A percentile compares a stretch with the other conserved stretches of the same genome.
These are phyloP conservation scores for Rhodamnia argentea DNA, from an alignment of 345 rosid species.

Conservation along the genomic window DNA sequence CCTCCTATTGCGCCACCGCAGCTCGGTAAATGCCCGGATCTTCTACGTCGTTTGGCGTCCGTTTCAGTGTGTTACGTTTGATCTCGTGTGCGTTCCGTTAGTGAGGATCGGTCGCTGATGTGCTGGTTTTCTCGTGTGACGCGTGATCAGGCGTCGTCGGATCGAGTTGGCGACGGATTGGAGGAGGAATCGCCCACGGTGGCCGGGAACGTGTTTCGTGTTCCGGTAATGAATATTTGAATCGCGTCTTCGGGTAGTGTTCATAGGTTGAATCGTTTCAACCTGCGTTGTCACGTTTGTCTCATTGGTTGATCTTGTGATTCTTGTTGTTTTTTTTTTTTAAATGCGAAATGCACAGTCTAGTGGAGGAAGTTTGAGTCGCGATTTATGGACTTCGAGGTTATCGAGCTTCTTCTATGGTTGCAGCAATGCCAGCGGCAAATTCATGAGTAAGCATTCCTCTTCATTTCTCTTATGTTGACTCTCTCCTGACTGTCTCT, in stretches of 20 bases:
- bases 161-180: constrained; percentile 18
- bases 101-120: background rate
- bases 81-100: background rate
- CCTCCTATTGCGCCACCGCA: background rate
- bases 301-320: background rate
- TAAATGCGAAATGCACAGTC: constrained; percentile 16
- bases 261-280: background rate
- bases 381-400: constrained; percentile 60
- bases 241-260: background rate
- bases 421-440: constrained; percentile 61
- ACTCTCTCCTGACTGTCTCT: background rate
- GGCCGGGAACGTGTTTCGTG: constrained; percentile 16
- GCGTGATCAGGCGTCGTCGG: background rate
- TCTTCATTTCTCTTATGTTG: background rate
- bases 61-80: background rate
- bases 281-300: background rate
- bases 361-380: constrained; percentile 32
- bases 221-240: constrained; percentile 37
- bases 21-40: constrained; percentile 9
- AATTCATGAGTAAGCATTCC: constrained; percentile 34
- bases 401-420: constrained; percentile 51
- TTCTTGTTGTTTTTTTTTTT: background rate
- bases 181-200: constrained; percentile 11
- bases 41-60: background rate
- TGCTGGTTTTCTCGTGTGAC: background rate